A percentile compares a stretch with the other conserved stretches of the same genome.
Evolutionary conservation across 768 basidiomycete species (phyloP).

Genomic region (Cystofilobasidium capitatum): DNA sequence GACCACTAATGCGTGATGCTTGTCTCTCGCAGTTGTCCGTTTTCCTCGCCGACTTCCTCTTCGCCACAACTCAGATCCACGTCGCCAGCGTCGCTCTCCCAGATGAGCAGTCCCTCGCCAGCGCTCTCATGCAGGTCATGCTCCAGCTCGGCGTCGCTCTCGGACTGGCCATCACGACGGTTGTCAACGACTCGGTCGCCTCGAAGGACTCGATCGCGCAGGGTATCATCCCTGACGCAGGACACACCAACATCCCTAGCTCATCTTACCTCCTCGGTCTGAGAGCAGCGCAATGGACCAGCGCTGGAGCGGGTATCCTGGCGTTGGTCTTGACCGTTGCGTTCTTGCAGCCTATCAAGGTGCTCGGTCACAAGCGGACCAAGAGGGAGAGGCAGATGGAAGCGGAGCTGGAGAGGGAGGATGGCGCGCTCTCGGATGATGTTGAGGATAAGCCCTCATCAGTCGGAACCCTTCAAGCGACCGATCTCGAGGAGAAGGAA

Average conservation of each 20-base stretch:
- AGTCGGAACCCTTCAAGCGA: too few species aligned
- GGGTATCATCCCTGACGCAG: not conserved
- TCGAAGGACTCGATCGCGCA: not conserved
- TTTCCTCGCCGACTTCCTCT: not conserved
- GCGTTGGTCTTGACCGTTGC: not conserved
- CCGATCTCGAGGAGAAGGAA: too few species aligned
- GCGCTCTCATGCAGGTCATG: constrained; percentile 9
- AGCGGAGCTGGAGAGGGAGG: not conserved
- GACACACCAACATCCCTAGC: not conserved
- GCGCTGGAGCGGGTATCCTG: not conserved
- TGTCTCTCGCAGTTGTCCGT: not conserved
- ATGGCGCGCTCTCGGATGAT: not conserved
- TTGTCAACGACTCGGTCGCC: constrained; percentile 18
- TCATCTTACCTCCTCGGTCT: constrained; percentile 9
- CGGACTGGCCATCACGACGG: constrained; percentile 11
- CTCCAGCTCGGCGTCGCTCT: constrained; percentile 12
- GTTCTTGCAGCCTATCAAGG: constrained; percentile 4
- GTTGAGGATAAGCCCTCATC: too few species aligned
- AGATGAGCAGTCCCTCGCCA: constrained; percentile 17
- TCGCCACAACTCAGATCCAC: constrained; percentile 7
- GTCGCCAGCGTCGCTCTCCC: not conserved
- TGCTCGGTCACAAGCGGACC: constrained; percentile 3
- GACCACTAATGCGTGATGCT: not conserved
- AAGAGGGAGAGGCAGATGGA: not conserved
- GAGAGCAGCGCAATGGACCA: constrained; percentile 13